These are phyloP conservation scores for Oryza longistaminata DNA, from an alignment of 176 grass and related monocot species.

Conservation along the genomic window DNA sequence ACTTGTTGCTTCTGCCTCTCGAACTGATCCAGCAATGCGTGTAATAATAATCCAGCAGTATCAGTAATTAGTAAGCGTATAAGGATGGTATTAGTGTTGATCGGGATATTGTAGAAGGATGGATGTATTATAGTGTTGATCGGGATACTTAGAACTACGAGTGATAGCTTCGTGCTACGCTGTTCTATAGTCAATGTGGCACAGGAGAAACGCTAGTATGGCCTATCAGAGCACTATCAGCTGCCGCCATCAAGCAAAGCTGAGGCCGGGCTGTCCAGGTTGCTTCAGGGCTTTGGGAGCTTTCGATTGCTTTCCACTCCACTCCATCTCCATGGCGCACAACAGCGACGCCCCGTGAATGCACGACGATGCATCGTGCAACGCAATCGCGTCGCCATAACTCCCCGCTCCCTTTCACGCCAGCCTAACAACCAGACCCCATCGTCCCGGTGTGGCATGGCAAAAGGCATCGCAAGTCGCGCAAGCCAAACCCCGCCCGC, in stretches of 20 bases:
- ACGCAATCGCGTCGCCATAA: neutral
- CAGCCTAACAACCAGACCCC: conserved; percentile 1
- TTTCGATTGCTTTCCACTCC: neutral
- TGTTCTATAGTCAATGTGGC: neutral
- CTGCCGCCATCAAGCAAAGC: neutral
- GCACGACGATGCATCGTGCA: neutral
- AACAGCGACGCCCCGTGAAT: conserved; percentile 25
- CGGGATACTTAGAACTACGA: neutral
- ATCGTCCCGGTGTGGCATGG: neutral
- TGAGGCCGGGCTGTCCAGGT: neutral
- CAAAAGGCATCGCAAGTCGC: too few species aligned
- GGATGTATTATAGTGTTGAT: neutral
- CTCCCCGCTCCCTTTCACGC: conserved; percentile 36
- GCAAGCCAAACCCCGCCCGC: neutral
- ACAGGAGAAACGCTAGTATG: neutral
- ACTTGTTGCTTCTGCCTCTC: conserved; percentile 23
- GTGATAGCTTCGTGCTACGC: neutral
- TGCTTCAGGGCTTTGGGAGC: too few species aligned
- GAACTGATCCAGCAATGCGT: conserved; percentile 18
- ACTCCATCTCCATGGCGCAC: neutral
- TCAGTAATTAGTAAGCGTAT: neutral
- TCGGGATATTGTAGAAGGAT: neutral
- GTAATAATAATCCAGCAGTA: neutral
- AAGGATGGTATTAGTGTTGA: neutral
- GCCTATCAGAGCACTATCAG: neutral